phyloP scores from a whole-genome alignment of 2,329 filamentous ascomycete species.

The Basipetospora chlamydospora region DNA sequence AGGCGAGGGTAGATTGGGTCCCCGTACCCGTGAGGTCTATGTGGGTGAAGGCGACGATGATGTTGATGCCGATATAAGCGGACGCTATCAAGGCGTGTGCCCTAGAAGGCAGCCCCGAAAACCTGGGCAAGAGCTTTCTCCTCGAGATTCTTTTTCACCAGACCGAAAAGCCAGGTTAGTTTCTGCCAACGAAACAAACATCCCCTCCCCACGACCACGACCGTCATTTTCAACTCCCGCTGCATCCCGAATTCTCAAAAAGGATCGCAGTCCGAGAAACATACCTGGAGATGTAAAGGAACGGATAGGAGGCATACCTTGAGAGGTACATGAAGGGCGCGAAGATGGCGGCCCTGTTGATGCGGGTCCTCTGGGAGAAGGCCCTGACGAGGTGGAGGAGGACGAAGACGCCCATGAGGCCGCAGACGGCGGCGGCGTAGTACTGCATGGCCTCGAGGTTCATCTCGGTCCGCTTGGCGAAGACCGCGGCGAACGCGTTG shows the following conservation, averaged over 20 bases:
- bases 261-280: no score
- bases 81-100: slow-evolving; percentile 18
- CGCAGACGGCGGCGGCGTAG: slow-evolving; percentile 8
- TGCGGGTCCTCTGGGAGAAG: slow-evolving; percentile 33
- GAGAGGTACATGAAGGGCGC: slow-evolving; percentile 3
- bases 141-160: slow-evolving; percentile 15
- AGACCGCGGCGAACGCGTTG: slow-evolving; percentile 3
- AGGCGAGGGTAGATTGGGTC: slow-evolving; percentile 19
- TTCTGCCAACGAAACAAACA: no score
- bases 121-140: slow-evolving; percentile 13
- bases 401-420: slow-evolving; percentile 8
- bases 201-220: no score
- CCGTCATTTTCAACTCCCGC: no score
- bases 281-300: neutral
- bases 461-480: slow-evolving; percentile 7
- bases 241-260: no score
- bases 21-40: slow-evolving; percentile 17
- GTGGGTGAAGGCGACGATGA: slow-evolving; percentile 18
- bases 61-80: slow-evolving; percentile 19
- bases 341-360: slow-evolving; percentile 37
- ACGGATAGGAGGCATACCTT: neutral
- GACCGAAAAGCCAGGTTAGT: no score
- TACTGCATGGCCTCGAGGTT: slow-evolving; percentile 8
- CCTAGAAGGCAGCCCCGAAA: slow-evolving; percentile 13
- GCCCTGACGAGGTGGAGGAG: slow-evolving; percentile 7